phyloP scores from a whole-genome alignment of 495 filamentous ascomycete genomes.

The Neurospora sp. region DNA sequence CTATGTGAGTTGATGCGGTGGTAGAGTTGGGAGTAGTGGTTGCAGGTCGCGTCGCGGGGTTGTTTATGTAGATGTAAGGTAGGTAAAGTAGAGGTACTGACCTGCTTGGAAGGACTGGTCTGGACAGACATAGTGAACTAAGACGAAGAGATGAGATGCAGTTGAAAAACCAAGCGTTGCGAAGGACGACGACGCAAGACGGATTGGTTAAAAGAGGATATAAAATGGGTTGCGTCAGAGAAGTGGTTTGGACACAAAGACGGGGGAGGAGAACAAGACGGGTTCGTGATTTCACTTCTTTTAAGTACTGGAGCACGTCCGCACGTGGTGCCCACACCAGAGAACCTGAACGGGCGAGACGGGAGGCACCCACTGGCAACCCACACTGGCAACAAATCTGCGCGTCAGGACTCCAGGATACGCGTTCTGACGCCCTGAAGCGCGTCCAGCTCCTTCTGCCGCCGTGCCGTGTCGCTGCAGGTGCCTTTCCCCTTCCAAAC shows the following conservation, averaged over 20 bases:
- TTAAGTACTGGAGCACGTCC: slow-evolving; percentile 20
- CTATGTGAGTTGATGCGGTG: slow-evolving; percentile 6
- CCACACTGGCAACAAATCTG: slow-evolving; percentile 6
- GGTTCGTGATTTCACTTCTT: slow-evolving; percentile 8
- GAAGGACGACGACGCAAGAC: not conserved
- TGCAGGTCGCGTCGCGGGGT: slow-evolving; percentile 1
- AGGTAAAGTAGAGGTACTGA: slow-evolving; percentile 25
- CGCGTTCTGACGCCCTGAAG: slow-evolving; percentile 7
- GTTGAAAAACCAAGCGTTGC: not conserved
- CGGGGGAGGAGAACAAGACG: not conserved
- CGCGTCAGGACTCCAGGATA: slow-evolving; percentile 5
- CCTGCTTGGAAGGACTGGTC: slow-evolving; percentile 82
- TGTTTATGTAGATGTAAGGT: not conserved
- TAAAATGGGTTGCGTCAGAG: not conserved
- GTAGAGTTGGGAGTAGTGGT: not conserved
- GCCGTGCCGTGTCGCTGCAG: not conserved
- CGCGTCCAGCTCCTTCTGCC: not conserved
- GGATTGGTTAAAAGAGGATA: not conserved
- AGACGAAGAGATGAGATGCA: slow-evolving; percentile 1
- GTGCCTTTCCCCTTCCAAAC: slow-evolving; percentile 1
- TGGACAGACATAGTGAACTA: slow-evolving; percentile 51
- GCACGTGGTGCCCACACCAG: slow-evolving; percentile 11
- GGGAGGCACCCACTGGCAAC: not conserved
- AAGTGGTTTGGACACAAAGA: slow-evolving; percentile 9
- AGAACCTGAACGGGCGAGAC: not conserved